Evolutionary conservation across 495 filamentous ascomycete genomes (phyloP), one percentile per base, ranked within the genome.

Genomic region (Daldinia loculata): DNA sequence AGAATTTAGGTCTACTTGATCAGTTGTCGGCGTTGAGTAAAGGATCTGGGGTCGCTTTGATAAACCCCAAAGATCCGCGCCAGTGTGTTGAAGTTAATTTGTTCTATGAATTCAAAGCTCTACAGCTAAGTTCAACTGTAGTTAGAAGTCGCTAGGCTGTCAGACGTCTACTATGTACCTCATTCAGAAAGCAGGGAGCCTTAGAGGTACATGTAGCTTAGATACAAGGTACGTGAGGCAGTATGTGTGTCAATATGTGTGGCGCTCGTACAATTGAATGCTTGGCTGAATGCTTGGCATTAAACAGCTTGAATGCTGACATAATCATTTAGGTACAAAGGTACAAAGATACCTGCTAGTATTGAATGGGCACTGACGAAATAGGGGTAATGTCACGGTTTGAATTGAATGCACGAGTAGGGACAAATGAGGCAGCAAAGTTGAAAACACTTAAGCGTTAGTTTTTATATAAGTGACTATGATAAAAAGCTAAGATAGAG

Each of bases 1-100:
- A 53, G 50, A 29, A 30, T 53, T 53, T 53, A 53, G 50, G 12
- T 53, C 50, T 53, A 53, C 50, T 53, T 53, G 26, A 30, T 27
- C 26, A 30, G 14, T 53, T 53, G 50, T 24, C 15, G 50, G 50
- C 50, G 27, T 27, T 53, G 50, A 29, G 27, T n/a, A 24, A 53
- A 53, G 11, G 15, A 29, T 53, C 27, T 30, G 50, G 6, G 27
- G 22, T 1, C 1, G 50, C 50, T 53, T 30, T 29, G 50, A 53
- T 53, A 30, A 53, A 15, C 50, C 15, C 50, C 14, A 53, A 17
- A 53, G 50, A 27, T 30, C 26, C 4, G 50, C 26, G 50, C 26
- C 5, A 53, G 15, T n/a, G 2, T 4, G 27, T 12, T 53, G 24
- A 30, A 9, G 50, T 53, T 30, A n/a, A 30, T 53, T 53, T 53